Evolutionary conservation across 2,329 filamentous ascomycete species (phyloP), one percentile per base, ranked within the genome.

Genomic region (Paraphaeosphaeria sporulosa): DNA sequence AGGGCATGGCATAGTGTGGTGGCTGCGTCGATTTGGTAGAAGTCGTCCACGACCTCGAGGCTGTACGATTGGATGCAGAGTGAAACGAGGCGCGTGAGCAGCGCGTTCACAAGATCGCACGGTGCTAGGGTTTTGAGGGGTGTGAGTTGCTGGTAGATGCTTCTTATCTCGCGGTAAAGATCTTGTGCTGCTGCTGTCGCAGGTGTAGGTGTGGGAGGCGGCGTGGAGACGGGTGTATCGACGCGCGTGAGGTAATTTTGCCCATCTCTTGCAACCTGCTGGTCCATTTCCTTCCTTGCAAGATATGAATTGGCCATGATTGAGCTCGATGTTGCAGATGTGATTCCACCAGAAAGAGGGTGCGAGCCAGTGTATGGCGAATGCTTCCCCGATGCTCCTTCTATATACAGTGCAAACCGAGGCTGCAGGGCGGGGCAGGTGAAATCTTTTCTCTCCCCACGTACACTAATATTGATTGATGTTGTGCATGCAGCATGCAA

Each of bases 41-140:
- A 72, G 25, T 67, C 63, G 4, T 59, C 46, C 1, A 62, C 59
- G n/a, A 73, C 62, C 0, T 66, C 64, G 7, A 69, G 49, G 43
- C 63, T 63, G 23, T 73, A 64, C 1, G 71, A 66, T 38, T 59
- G 46, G 21, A 73, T 75, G 62, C 79, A 81, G 3, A 81, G 59
- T 0, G 62, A 58, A 1, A 82, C 79, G 1, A 82, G 68, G 1
- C 72, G 67, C 1, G 71, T 73, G 49, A 82, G 76, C 0, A 79
- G 60, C 2, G 19, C 55, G 54, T 82, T 79, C 48, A 79, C 65
- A 23, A 65, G 55, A 0, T 67, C 54, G 17, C 71, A 68, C 1
- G 80, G 80, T 2, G 63, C 60, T 5, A 82, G 68, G 25, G 55
- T 64, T 0, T 64, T 51, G 7, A 74, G 60, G 1, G 43, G 43